These are phyloP conservation scores for Selenicereus undatus DNA, from an alignment of 148 eudicot genomes.

Conservation along the genomic window DNA sequence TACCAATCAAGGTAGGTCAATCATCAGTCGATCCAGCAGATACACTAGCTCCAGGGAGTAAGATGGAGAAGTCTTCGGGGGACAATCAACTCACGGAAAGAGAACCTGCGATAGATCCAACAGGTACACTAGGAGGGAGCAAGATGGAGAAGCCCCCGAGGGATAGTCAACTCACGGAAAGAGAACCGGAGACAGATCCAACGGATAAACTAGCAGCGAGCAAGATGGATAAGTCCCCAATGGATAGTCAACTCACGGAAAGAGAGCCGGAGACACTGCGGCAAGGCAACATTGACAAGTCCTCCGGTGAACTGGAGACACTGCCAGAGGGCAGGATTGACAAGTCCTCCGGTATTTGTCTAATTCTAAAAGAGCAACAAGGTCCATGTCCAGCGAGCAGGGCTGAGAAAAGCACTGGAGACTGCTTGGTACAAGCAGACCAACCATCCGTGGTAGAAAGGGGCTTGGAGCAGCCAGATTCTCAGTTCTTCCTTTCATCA, in stretches of 20 bases:
- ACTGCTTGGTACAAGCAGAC: conserved; percentile 20
- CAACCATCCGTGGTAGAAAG: conserved; percentile 13
- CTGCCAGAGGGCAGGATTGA: background rate
- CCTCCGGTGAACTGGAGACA: background rate
- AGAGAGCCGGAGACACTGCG: background rate
- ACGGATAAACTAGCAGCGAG: background rate
- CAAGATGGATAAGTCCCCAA: conserved; percentile 7
- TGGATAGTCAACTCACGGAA: background rate
- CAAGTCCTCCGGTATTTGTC: no score
- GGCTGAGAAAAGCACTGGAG: conserved; percentile 6
- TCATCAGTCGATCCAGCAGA: conserved; percentile 8
- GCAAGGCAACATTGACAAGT: background rate
- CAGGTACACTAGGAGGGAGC: background rate
- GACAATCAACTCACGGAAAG: background rate
- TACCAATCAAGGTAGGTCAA: conserved; percentile 11
- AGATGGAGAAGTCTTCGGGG: conserved; percentile 6
- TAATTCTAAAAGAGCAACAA: background rate
- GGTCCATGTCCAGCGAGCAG: background rate
- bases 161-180: background rate
- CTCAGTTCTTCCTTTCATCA: conserved; percentile 36
- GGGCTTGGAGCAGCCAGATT: conserved; percentile 18
- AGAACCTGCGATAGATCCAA: no score
- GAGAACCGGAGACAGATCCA: no score
- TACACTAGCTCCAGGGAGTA: conserved; percentile 3
- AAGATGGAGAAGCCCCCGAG: conserved; percentile 9